Conservation (phyloP, 495 filamentous ascomycete species). For the Aspergillus cavernicola region DNA sequence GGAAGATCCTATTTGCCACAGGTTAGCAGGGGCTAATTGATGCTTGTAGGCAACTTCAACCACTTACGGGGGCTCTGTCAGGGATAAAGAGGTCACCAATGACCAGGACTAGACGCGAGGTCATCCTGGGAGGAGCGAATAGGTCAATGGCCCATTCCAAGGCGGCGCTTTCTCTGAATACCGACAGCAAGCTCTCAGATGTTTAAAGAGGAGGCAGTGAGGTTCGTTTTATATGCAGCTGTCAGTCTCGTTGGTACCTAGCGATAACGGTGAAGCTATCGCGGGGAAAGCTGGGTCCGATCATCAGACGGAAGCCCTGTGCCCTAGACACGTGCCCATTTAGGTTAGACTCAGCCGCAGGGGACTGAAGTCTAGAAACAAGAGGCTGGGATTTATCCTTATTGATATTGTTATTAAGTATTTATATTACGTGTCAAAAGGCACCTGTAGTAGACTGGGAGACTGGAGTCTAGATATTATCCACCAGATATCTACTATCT, state of each 20-base stretch:
- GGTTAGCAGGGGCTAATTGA: conserved; percentile 15
- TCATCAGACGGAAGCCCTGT: conserved; percentile 22
- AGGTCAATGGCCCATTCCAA: conserved; percentile 31
- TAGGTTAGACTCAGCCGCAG: background rate
- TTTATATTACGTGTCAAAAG: too few species aligned
- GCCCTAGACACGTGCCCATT: conserved; percentile 24
- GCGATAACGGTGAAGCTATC: conserved; percentile 26
- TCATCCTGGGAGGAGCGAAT: conserved; percentile 48
- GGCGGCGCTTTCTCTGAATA: background rate
- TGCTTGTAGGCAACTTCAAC: background rate
- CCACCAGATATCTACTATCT: too few species aligned
- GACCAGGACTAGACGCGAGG: conserved; percentile 80
- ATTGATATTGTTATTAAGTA: too few species aligned
- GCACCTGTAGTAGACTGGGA: too few species aligned
- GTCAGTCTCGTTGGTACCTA: conserved; percentile 7
- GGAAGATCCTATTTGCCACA: conserved; percentile 69
- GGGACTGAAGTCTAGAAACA: conserved; percentile 4
- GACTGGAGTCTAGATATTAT: too few species aligned
- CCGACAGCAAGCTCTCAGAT: background rate
- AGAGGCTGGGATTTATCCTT: background rate
- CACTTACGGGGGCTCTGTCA: conserved; percentile 77
- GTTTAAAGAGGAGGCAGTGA: background rate
- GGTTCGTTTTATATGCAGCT: conserved; percentile 1
- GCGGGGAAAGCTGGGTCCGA: conserved; percentile 33
- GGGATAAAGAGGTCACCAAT: conserved; percentile 98